phyloP scores from a whole-genome alignment of 169 alveolate genomes.

The Theileria orientalis region DNA sequence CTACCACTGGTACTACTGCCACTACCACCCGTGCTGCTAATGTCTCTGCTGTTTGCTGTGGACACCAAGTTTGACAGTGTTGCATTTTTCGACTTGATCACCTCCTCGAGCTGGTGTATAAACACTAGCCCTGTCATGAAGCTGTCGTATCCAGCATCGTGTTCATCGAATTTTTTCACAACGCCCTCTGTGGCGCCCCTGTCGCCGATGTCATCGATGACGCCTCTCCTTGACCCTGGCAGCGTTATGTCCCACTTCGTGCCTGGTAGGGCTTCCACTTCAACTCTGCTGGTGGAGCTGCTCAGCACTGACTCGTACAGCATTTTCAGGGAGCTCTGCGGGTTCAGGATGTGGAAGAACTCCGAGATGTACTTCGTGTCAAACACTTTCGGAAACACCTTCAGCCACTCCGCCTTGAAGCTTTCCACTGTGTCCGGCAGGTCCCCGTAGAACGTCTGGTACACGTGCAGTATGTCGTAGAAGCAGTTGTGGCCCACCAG shows the following conservation, averaged over 20 bases:
- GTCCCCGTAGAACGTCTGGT: conserved; percentile 82
- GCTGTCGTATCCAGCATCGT: conserved; percentile 86
- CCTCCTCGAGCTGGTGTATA: conserved; percentile 71
- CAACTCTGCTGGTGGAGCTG: not conserved
- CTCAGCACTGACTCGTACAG: conserved; percentile 59
- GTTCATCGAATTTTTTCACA: conserved; percentile 22
- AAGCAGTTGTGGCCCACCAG: conserved; percentile 87
- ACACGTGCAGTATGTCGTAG: conserved; percentile 82
- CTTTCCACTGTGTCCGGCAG: conserved; percentile 76
- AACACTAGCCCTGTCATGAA: conserved; percentile 82
- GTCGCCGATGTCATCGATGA: not conserved
- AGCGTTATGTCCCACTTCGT: conserved; percentile 34
- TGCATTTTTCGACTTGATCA: conserved; percentile 41
- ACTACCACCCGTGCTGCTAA: too few relatives aligned
- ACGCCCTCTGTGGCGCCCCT: not conserved
- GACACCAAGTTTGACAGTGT: conserved; percentile 51
- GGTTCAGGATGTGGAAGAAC: conserved; percentile 70
- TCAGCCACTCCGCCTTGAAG: conserved; percentile 79
- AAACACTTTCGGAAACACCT: conserved; percentile 72
- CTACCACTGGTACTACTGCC: too few relatives aligned
- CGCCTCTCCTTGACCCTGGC: conserved; percentile 1
- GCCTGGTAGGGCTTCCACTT: conserved; percentile 22
- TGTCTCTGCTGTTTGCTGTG: conserved; percentile 1
- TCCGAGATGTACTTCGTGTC: conserved; percentile 83
- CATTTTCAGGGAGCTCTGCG: conserved; percentile 77